Evolutionary conservation across 306 rosid genomes (phyloP), one percentile per base, ranked within the genome.

Genomic region (Casuarina cunninghamiana): DNA sequence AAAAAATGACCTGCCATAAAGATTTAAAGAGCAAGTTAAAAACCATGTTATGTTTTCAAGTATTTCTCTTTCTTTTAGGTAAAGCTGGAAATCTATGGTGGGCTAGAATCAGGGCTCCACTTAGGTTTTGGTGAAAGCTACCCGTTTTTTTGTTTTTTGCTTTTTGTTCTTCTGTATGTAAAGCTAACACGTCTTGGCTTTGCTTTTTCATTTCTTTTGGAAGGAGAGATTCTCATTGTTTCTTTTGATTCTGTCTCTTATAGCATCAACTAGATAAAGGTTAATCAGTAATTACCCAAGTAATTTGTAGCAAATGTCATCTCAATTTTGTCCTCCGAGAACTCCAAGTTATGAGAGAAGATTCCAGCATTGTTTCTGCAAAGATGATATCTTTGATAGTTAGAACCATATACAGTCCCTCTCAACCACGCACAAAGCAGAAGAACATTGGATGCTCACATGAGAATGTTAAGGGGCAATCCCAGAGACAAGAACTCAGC

Each of bases 231-330:
- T 4, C 65, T 9, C 15, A 58, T 6, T 5, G 4, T n/a, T 26
- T 58, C 35, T 51, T 58, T 55, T 44, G 8, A 44, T 44, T 9
- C 48, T 9, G 8, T 44, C 48, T 26, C 32, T 26, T 26, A 38
- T 19, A 38, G 10, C 17, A 9, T 42, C 71, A 74, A 16, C 44
- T 21, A 19, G 35, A 60, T 3, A 68, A 7, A 2, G 32, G 66
- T 45, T 73, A 63, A 68, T 58, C 10, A 32, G 51, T 41, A 70
- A 69, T 71, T 91, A 95, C 99, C 99, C 73, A 93, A 84, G 82
- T 95, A 95, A 84, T 95, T 95, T 46, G 99, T 95, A 16, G 99
- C 97, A 88, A 91, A 93, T 81, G 99, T 93, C 96, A 93, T 83
- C 87, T 95, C 99, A 72, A 90, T 82, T 89, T 95, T 95, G 74